Base-by-base conservation (phyloP, 331 rosid species). In the Quercus tomentella region DNA sequence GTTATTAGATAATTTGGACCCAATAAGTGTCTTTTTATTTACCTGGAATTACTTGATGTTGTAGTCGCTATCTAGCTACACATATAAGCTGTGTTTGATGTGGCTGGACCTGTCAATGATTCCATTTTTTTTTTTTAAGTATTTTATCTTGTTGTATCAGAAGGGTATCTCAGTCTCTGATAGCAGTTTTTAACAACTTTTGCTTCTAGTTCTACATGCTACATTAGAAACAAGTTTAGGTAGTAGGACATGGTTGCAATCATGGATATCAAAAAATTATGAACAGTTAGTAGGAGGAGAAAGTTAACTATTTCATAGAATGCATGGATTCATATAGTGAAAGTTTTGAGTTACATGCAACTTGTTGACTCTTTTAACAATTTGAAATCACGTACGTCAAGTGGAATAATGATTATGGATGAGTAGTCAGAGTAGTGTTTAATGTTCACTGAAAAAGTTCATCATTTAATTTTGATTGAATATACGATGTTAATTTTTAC, bases 1-100 rank as follows among this genome's bases (percentile, higher is more conserved):
- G 49, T 41, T 57, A 43, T 45, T 9, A 3, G 77, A 83, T 85
- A 79, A 43, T 80, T 75, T 60, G 79, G 68, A 85, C 65, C 73
- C 15, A 1, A 3, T 57, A 22, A 7, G 8, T 9, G 8, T 57
- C 14, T 21, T 57, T 57, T 57, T 57, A 22, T 21, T 57, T 57
- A 1, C 25, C 23, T n/a, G 63, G 25, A 57, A 21, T 22, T 57
- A 3, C 15, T 57, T 22, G 63, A n/a, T n/a, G 15, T 57, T 57
- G 12, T 57, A 11, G 16, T 21, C 22, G 12, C 65, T 58, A 22
- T 9, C 18, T 49, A 14, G 55, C 55, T 49, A 49, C 17, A 1
- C 5, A 49, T 49, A 41, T 41, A n/a, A 56, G 26, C 62, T 56
- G 62, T 58, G 26, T 23, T n/a, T 58, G 28, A 58, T 58, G 14